Evolutionary conservation across 2,329 filamentous ascomycete genomes (phyloP), one percentile per base, ranked within the genome.

Genomic region (Hypoxylon sp.): DNA sequence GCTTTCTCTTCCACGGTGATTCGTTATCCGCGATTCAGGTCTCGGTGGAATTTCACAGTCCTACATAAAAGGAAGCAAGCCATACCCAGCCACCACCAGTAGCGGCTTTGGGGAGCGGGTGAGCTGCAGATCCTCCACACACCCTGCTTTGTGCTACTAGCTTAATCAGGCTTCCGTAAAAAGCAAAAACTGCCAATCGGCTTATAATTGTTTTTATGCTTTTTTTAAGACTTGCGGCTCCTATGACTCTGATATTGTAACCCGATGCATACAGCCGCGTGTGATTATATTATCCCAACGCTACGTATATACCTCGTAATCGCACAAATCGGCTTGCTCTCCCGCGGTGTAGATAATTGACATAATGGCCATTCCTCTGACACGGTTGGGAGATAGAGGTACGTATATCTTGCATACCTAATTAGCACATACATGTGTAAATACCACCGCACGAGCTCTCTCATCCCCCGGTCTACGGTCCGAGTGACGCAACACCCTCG

Each of bases 331-430:
- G 32, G 34, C 14, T 53, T 27, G 34, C 45, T 58, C 51, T 27
- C 47, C 47, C 56, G 61, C 29, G 41, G 45, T 30, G 39, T 52
- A n/a, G n/a, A 52, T 53, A 46, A 57, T 55, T 51, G 47, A 62
- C 59, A 67, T 55, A 56, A 72, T 72, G 71, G 59, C 71, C 12
- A 73, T 73, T 54, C 72, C 72, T 51, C 50, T 74, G 55, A 71
- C 70, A 21, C 70, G 68, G 19, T 48, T 74, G 27, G 72, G 72
- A 63, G 72, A 67, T 32, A 54, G 61, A 69, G 72, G 72, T 74
- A 70, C 52, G 63, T 41, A 47, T 50, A 41, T 41, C 8, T 41
- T 19, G 37, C 16, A 9, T 52, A 46, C 48, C 50, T 63, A 60
- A 37, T 19, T 41, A 56, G 53, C 30, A 46, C 56, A 27, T 32